Percentiles rank a stretch among this genome's conserved stretches.
Evolutionary conservation across 2,329 filamentous ascomycete species (phyloP).

Genomic region (Orbilia ellipsospora): DNA sequence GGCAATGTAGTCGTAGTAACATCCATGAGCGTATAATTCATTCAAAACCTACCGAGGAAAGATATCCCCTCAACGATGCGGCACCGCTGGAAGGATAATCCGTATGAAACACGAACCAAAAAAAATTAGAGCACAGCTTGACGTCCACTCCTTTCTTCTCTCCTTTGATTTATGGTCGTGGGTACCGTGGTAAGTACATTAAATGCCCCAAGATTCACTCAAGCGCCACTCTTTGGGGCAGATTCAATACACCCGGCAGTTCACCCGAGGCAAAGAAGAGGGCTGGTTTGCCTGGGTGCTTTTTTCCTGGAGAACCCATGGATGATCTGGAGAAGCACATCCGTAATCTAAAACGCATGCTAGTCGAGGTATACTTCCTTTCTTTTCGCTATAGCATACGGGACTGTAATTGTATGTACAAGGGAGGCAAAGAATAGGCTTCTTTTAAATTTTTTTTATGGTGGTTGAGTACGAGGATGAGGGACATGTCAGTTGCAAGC

Average conservation of each 20-base stretch:
- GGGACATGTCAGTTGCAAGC: neutral
- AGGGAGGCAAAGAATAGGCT: neutral
- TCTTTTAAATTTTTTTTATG: no score
- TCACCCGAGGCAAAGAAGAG: constrained; percentile 10
- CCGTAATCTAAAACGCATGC: constrained; percentile 19
- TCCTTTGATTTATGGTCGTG: no score
- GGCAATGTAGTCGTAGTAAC: no score
- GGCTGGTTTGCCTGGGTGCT: constrained; percentile 2
- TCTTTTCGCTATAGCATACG: neutral
- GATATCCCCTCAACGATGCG: neutral
- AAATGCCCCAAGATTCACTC: neutral
- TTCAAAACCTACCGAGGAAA: neutral
- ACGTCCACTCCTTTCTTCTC: no score
- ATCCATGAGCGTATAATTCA: no score
- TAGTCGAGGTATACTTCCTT: neutral
- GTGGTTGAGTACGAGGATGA: neutral
- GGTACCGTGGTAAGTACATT: neutral
- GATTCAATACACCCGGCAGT: constrained; percentile 23
- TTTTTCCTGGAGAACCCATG: constrained; percentile 26
- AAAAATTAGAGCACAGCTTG: no score
- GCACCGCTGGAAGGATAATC: constrained; percentile 10
- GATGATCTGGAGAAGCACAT: neutral
- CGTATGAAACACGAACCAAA: constrained; percentile 12
- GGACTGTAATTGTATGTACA: neutral
- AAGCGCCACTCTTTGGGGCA: constrained; percentile 1